phyloP scores from a whole-genome alignment of 148 eudicot genomes.

The Arctostaphylos glauca region DNA sequence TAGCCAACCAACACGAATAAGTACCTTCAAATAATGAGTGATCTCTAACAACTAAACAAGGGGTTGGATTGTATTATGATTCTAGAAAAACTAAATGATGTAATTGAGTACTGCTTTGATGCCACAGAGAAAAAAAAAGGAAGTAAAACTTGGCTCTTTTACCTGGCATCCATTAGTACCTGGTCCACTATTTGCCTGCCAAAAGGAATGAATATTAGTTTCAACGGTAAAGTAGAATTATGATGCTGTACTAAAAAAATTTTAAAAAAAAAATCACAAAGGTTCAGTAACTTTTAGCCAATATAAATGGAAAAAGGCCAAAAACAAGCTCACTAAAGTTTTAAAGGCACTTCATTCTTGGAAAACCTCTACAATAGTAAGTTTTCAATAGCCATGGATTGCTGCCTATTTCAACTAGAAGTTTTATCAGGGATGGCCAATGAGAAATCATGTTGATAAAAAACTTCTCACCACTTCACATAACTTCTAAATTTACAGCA shows the following conservation, averaged over 20 bases:
- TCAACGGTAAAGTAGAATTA: not conserved
- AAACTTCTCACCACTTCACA: not conserved
- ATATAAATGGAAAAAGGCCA: not conserved
- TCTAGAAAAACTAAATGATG: not conserved
- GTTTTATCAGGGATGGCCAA: not conserved
- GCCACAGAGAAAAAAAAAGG: not conserved
- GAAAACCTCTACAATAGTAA: not conserved
- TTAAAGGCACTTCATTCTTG: not conserved
- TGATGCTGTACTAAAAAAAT: not conserved
- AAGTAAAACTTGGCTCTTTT: slow-evolving; percentile 6
- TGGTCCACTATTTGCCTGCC: slow-evolving; percentile 95
- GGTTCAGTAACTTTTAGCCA: not conserved
- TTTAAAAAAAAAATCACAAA: not conserved
- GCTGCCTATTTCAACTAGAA: not conserved
- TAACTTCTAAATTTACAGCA: not conserved
- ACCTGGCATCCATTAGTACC: slow-evolving; percentile 92
- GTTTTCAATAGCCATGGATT: not conserved
- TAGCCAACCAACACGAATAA: not conserved
- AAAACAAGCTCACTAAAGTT: not conserved
- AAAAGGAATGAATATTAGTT: not conserved
- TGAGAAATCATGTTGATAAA: not conserved
- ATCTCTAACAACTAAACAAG: not conserved
- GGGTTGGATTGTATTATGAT: not conserved
- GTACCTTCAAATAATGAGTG: not conserved
- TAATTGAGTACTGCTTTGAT: not conserved